phyloP scores from a whole-genome alignment of 495 filamentous ascomycete genomes.

The Penicillium pulvis region DNA sequence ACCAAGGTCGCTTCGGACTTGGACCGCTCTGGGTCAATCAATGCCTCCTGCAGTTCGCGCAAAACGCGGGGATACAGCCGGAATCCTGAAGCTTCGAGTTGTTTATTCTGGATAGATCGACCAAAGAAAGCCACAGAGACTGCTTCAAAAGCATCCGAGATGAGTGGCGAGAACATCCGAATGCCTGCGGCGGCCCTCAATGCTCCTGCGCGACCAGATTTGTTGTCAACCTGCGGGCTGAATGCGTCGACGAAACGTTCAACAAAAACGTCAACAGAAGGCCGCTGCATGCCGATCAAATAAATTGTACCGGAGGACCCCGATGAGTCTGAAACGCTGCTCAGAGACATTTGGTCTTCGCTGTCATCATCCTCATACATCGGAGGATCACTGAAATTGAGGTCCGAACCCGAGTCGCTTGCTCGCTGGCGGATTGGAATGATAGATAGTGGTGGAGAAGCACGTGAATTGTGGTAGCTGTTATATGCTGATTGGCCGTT shows the following conservation, averaged over 20 bases:
- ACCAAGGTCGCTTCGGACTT: constrained; percentile 47
- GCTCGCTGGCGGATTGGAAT: constrained; percentile 16
- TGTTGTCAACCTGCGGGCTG: constrained; percentile 43
- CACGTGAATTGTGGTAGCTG: constrained; percentile 12
- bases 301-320: constrained; percentile 28
- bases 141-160: constrained; percentile 44
- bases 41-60: constrained; percentile 41
- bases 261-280: constrained; percentile 43
- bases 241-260: constrained; percentile 51
- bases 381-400: constrained; percentile 20
- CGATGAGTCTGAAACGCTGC: constrained; percentile 31
- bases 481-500: constrained; percentile 20
- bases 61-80: constrained; percentile 44
- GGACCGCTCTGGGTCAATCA: constrained; percentile 43
- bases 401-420: constrained; percentile 3
- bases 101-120: constrained; percentile 38
- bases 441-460: constrained; percentile 12
- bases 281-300: constrained; percentile 28
- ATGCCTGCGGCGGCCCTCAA: constrained; percentile 44
- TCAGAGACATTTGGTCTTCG: constrained; percentile 18
- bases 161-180: constrained; percentile 48
- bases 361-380: constrained; percentile 13
- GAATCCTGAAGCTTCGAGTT: constrained; percentile 42
- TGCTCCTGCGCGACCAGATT: constrained; percentile 44
- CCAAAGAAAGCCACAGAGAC: constrained; percentile 49